Base-by-base conservation (phyloP, 2,329 filamentous ascomycete genomes). In the Clonostachys chloroleuca region DNA sequence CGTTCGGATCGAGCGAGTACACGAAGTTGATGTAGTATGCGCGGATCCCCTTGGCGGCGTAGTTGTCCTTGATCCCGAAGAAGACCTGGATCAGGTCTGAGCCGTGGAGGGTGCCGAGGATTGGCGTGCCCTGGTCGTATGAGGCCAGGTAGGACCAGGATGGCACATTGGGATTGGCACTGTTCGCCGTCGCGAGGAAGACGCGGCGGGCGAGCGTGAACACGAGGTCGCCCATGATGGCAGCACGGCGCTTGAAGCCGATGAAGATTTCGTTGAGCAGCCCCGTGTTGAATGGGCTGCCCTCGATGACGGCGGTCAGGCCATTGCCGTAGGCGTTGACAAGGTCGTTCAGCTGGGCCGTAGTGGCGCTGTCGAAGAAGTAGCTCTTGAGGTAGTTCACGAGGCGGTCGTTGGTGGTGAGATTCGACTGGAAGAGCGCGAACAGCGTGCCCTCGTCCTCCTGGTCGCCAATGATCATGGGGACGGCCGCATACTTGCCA, bases 371-470 rank as follows among this genome's bases (percentile, higher is more conserved):
- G 59, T 41, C 33, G 66, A 82, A 84, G 65, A 77, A 83, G 44
- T 74, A 56, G 2, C 57, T 54, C 1, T 62, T 56, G 30, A 87
- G 57, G 55, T 87, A 86, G 4, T 69, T 62, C 8, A 74, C 67
- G 0, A 87, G 49, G 5, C 81, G 62, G 0, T 63, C 65, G 2
- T 68, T 76, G 3, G 75, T 83, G 13, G 73, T 80, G 40, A 86
- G 67, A 56, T 84, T 84, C 24, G 61, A 55, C 46, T 81, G 79
- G 54, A 77, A 74, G 14, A 86, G 67, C 6, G 78, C 70, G 59
- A 86, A 86, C 5, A 86, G 60, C 0, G 83, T 84, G 8, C 81
- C 81, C 59, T 87, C 83, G 56, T 87, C 83, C 67, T 86, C 80
- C 61, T 82, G 77, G 55, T 83, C 72, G 39, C 83, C 82, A 33